Evolutionary conservation across 2,329 filamentous ascomycete species (phyloP).

Genomic region (Incumbomyces lentus): DNA sequence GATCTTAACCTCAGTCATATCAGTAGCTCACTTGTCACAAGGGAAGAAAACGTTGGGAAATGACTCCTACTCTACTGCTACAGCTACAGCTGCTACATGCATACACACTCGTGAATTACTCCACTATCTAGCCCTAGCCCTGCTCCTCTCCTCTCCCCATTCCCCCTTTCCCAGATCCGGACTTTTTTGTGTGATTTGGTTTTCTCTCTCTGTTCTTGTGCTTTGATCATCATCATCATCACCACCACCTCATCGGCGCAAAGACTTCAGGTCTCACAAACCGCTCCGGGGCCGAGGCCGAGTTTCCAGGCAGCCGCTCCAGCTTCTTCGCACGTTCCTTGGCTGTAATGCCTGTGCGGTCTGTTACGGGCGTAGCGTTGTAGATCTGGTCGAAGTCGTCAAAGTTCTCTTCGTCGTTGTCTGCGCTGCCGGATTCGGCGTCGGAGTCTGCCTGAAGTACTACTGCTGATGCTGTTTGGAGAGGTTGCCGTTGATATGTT

Average conservation of each 20-base stretch:
- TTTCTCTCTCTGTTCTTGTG: too few species aligned
- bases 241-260: slow-evolving; percentile 40
- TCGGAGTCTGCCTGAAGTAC: slow-evolving; percentile 47
- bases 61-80: background rate
- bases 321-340: slow-evolving; percentile 47
- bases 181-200: too few species aligned
- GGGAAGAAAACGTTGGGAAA: background rate
- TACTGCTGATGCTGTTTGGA: background rate
- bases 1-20: too few species aligned
- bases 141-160: too few species aligned
- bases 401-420: slow-evolving; percentile 58
- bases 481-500: background rate
- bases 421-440: slow-evolving; percentile 58
- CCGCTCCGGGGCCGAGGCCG: slow-evolving; percentile 32
- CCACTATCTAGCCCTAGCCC: too few species aligned
- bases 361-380: slow-evolving; percentile 78
- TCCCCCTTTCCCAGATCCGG: too few species aligned
- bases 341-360: slow-evolving; percentile 63
- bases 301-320: slow-evolving; percentile 22
- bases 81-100: too few species aligned
- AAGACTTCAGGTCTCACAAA: slow-evolving; percentile 40
- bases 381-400: slow-evolving; percentile 83
- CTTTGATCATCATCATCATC: too few species aligned
- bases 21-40: too few species aligned
- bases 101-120: too few species aligned